Evolutionary conservation across 2,329 filamentous ascomycete genomes (phyloP).

Genomic region (Fragosphaeria purpurea): DNA sequence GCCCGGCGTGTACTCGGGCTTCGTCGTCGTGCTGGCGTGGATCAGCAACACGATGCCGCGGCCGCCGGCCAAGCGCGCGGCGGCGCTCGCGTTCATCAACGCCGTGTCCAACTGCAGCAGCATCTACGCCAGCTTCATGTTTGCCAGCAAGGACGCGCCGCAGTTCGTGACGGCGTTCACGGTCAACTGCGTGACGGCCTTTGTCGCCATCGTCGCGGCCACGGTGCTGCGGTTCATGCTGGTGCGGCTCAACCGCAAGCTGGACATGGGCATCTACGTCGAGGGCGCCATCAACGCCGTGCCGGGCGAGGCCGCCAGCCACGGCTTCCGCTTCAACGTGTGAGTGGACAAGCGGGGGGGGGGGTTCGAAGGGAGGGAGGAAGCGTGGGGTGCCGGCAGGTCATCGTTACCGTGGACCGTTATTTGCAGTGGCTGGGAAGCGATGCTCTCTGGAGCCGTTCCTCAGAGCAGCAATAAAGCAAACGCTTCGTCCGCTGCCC

Average conservation of each 20-base stretch:
- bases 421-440: no score
- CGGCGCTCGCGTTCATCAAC: slow-evolving; percentile 67
- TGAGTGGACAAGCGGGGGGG: slow-evolving; percentile 2
- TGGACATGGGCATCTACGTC: slow-evolving; percentile 52
- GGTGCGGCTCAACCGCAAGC: slow-evolving; percentile 55
- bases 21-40: slow-evolving; percentile 62
- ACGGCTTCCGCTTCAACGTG: slow-evolving; percentile 58
- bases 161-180: slow-evolving; percentile 49
- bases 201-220: slow-evolving; percentile 54
- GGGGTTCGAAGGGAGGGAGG: not conserved
- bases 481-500: no score
- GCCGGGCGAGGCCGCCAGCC: slow-evolving; percentile 44
- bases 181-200: slow-evolving; percentile 57
- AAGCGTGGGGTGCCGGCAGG: no score
- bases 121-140: slow-evolving; percentile 53
- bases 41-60: slow-evolving; percentile 66
- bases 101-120: slow-evolving; percentile 57
- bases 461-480: no score
- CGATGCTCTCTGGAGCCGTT: no score
- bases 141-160: slow-evolving; percentile 28
- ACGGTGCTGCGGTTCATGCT: slow-evolving; percentile 54
- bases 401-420: no score
- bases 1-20: slow-evolving; percentile 42
- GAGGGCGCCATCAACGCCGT: slow-evolving; percentile 46
- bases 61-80: slow-evolving; percentile 61